Evolutionary conservation across 805 yeast species (phyloP).

Genomic region (Metahyphopichia silvanorum): DNA sequence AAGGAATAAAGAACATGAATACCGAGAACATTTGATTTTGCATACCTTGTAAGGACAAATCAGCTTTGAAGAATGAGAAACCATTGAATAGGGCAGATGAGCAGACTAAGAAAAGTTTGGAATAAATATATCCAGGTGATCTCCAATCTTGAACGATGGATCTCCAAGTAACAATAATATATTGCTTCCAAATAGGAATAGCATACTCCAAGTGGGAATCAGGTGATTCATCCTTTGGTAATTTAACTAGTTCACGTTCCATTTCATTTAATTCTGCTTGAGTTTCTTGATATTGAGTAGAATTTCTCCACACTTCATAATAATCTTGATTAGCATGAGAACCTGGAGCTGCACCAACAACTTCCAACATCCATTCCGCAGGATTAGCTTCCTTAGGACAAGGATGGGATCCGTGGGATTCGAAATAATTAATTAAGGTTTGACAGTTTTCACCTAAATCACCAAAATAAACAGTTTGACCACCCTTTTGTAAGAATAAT

Average conservation of each 20-base stretch:
- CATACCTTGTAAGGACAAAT: conserved; percentile 49
- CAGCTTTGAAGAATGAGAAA: conserved; percentile 66
- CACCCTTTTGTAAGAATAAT: conserved; percentile 67
- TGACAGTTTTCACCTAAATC: conserved; percentile 66
- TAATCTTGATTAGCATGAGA: conserved; percentile 71
- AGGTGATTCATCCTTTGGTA: conserved; percentile 21
- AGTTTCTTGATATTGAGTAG: conserved; percentile 58
- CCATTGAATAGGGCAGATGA: conserved; percentile 65
- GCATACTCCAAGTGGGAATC: conserved; percentile 29
- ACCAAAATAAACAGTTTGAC: conserved; percentile 78
- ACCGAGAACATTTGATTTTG: conserved; percentile 66
- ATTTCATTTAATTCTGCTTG: conserved; percentile 57
- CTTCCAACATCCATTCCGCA: conserved; percentile 85
- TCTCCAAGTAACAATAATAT: conserved; percentile 26
- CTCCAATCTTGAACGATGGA: conserved; percentile 44
- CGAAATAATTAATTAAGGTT: conserved; percentile 62
- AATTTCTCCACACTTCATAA: conserved; percentile 72
- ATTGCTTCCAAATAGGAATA: conserved; percentile 23
- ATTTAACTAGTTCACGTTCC: conserved; percentile 51
- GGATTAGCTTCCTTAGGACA: conserved; percentile 39
- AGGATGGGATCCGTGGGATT: conserved; percentile 60
- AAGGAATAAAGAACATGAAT: conserved; percentile 42
- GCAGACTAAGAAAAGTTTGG: conserved; percentile 57
- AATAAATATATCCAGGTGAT: conserved; percentile 56
- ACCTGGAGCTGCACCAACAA: conserved; percentile 82